Percentiles rank a stretch among this genome's conserved stretches.
phyloP scores from a whole-genome alignment of 495 filamentous ascomycete genomes.

The Aspergillus biplanus region DNA sequence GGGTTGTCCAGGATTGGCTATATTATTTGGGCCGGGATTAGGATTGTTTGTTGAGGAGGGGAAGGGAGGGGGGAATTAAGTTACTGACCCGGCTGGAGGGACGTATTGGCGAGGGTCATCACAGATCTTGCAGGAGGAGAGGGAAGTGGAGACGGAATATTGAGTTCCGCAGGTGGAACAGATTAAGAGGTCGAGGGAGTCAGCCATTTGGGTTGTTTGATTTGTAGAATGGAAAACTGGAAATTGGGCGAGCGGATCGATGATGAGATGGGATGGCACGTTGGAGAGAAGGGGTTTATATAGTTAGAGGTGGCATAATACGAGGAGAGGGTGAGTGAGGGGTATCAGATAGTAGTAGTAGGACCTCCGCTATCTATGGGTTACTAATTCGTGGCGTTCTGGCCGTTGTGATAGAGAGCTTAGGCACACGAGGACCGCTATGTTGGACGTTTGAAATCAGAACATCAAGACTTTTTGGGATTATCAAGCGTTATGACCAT shows the following conservation, averaged over 20 bases:
- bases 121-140: slow-evolving; percentile 70
- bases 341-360: too few relatives aligned
- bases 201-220: slow-evolving; percentile 8
- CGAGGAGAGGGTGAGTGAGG: too few relatives aligned
- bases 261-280: slow-evolving; percentile 3
- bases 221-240: background rate
- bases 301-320: too few relatives aligned
- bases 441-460: background rate
- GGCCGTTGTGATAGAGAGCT: too few relatives aligned
- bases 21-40: background rate
- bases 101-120: slow-evolving; percentile 76
- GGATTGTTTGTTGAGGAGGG: background rate
- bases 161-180: slow-evolving; percentile 75
- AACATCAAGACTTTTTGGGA: slow-evolving; percentile 7
- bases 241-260: background rate
- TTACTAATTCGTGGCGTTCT: too few relatives aligned
- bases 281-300: background rate
- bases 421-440: background rate
- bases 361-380: too few relatives aligned
- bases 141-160: slow-evolving; percentile 52
- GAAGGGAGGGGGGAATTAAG: background rate
- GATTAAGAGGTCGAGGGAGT: slow-evolving; percentile 54
- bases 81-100: slow-evolving; percentile 51
- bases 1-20: slow-evolving; percentile 35
- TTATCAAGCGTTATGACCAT: slow-evolving; percentile 12